phyloP scores from a whole-genome alignment of 768 basidiomycete genomes.

The Auricularia cornea region DNA sequence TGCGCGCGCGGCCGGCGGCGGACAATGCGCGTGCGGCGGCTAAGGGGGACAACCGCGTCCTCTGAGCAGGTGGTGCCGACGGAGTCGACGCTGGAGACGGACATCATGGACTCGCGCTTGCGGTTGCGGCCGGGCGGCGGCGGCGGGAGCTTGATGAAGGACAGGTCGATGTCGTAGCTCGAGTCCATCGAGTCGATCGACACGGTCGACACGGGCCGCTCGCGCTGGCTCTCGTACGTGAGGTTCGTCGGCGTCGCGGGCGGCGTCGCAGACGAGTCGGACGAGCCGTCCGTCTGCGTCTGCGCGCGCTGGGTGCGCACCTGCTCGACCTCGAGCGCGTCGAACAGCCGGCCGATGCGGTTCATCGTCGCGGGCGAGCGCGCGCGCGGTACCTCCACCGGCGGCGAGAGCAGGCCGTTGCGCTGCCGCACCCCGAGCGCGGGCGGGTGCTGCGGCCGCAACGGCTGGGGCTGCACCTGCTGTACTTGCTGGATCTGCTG shows the following conservation, averaged over 20 bases:
- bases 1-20: not conserved
- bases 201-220: not conserved
- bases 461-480: not conserved
- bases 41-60: slow-evolving; percentile 46
- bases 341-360: not conserved
- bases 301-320: not conserved
- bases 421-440: not conserved
- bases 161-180: not conserved
- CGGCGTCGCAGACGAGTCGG: not conserved
- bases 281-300: not conserved
- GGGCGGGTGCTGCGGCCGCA: not conserved
- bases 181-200: not conserved
- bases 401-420: not conserved
- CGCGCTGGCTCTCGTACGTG: not conserved
- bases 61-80: slow-evolving; percentile 49
- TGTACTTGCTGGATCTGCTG: no score
- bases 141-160: not conserved
- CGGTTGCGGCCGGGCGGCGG: not conserved
- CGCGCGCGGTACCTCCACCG: not conserved
- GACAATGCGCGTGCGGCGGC: slow-evolving; percentile 1
- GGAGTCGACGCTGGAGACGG: slow-evolving; percentile 45
- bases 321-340: not conserved
- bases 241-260: not conserved
- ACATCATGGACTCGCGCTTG: slow-evolving; percentile 28
- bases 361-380: not conserved